Evolutionary conservation across 352 stramenopile genomes (phyloP).

Genomic region (Pythium sukuiense): DNA sequence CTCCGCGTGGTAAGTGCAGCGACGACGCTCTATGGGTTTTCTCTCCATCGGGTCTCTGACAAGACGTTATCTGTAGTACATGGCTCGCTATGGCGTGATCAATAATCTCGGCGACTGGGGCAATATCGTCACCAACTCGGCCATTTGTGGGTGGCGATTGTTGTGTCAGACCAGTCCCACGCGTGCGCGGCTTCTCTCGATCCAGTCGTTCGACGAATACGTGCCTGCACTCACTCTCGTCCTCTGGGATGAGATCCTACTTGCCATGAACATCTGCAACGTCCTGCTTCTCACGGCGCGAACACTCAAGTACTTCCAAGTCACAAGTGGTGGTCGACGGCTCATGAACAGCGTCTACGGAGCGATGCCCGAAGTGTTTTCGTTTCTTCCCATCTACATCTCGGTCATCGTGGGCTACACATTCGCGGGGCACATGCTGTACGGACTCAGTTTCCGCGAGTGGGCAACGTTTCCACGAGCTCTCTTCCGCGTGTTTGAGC

Average conservation of each 20-base stretch:
- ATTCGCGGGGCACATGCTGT: conserved; percentile 73
- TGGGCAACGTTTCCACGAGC: conserved; percentile 62
- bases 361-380: conserved; percentile 71
- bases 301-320: conserved; percentile 73
- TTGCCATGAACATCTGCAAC: conserved; percentile 69
- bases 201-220: conserved; percentile 61
- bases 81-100: conserved; percentile 56
- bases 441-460: conserved; percentile 58
- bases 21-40: no score
- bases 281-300: conserved; percentile 60
- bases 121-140: conserved; percentile 57
- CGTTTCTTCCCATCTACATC: conserved; percentile 69
- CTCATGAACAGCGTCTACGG: conserved; percentile 72
- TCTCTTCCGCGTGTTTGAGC: conserved; percentile 70
- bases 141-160: conserved; percentile 63
- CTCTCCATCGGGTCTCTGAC: no score
- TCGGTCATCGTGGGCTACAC: conserved; percentile 65
- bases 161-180: conserved; percentile 43
- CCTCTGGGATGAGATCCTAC: conserved; percentile 59
- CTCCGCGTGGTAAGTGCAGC: conserved; percentile 36
- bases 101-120: conserved; percentile 72
- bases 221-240: conserved; percentile 47
- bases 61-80: conserved; percentile 35
- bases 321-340: conserved; percentile 57
- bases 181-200: conserved; percentile 38